Conservation (phyloP, 495 filamentous ascomycete species). For the Podospora conica region DNA sequence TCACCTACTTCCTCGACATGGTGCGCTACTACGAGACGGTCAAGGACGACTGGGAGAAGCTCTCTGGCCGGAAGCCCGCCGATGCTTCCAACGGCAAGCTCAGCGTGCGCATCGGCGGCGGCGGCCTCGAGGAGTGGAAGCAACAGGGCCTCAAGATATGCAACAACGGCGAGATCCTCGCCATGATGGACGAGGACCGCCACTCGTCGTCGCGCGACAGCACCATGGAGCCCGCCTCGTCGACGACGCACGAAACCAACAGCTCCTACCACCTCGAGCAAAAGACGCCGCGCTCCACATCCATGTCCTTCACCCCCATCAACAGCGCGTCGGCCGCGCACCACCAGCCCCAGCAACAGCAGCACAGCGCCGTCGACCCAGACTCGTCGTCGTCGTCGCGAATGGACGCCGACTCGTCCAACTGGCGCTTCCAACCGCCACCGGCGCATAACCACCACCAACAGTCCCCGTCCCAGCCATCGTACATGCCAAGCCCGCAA, state of each 20-base stretch:
- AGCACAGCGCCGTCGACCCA: too few relatives aligned
- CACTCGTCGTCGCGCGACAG: constrained; percentile 28
- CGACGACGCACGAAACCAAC: constrained; percentile 19
- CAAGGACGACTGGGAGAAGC: constrained; percentile 50
- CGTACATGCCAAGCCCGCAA: constrained; percentile 17
- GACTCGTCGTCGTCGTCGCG: not conserved
- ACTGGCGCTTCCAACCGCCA: not conserved
- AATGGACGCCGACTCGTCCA: not conserved
- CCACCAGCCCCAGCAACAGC: constrained; percentile 8
- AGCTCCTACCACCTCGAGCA: constrained; percentile 14
- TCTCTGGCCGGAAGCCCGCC: constrained; percentile 21
- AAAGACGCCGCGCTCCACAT: constrained; percentile 25
- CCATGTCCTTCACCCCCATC: constrained; percentile 46
- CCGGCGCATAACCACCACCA: constrained; percentile 4
- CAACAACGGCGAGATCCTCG: constrained; percentile 37
- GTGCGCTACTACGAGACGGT: constrained; percentile 60
- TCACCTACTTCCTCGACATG: constrained; percentile 60
- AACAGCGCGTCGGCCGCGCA: constrained; percentile 28
- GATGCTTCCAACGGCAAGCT: constrained; percentile 21
- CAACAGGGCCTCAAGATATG: constrained; percentile 30
- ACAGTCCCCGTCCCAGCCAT: constrained; percentile 13
- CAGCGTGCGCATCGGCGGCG: constrained; percentile 48
- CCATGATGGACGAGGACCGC: constrained; percentile 26
- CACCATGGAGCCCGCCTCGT: constrained; percentile 24
- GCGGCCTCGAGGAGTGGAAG: constrained; percentile 68